phyloP scores from a whole-genome alignment of 2,329 filamentous ascomycete species.

The Colletotrichum chrysophilum region DNA sequence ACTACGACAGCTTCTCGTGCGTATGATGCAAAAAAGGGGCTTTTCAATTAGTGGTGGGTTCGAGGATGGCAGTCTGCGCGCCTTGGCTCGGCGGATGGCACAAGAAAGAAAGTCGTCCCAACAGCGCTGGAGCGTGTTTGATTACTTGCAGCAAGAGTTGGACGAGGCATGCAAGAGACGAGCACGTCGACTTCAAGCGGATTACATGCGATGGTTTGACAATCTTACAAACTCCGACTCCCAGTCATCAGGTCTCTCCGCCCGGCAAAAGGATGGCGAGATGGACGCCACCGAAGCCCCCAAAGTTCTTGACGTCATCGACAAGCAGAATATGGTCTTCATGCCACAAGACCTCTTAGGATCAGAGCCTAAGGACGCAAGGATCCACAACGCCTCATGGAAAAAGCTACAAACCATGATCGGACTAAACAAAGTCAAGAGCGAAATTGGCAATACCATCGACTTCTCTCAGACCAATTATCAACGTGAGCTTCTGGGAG shows the following conservation, averaged over 20 bases:
- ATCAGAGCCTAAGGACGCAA: slow-evolving; percentile 52
- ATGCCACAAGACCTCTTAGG: slow-evolving; percentile 64
- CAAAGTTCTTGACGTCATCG: no score
- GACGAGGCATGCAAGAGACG: no score
- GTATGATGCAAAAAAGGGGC: background rate
- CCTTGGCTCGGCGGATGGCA: background rate
- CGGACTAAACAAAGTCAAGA: slow-evolving; percentile 60
- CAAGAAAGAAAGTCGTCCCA: no score
- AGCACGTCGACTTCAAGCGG: no score
- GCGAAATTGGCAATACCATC: slow-evolving; percentile 52
- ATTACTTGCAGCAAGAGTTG: background rate
- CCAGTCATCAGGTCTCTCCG: no score
- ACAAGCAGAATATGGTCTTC: slow-evolving; percentile 28
- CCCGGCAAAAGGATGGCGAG: slow-evolving; percentile 22
- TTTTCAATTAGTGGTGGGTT: background rate
- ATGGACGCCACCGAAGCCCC: slow-evolving; percentile 21
- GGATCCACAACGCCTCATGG: slow-evolving; percentile 55
- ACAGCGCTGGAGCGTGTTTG: no score
- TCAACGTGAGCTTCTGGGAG: slow-evolving; percentile 57
- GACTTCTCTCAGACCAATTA: slow-evolving; percentile 61
- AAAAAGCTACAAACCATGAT: slow-evolving; percentile 55
- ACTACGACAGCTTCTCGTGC: background rate
- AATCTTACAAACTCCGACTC: no score
- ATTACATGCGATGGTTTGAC: no score
- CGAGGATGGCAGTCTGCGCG: background rate